Base-by-base conservation (phyloP, 2,329 filamentous ascomycete genomes). In the Phyllosticta citriasiana region DNA sequence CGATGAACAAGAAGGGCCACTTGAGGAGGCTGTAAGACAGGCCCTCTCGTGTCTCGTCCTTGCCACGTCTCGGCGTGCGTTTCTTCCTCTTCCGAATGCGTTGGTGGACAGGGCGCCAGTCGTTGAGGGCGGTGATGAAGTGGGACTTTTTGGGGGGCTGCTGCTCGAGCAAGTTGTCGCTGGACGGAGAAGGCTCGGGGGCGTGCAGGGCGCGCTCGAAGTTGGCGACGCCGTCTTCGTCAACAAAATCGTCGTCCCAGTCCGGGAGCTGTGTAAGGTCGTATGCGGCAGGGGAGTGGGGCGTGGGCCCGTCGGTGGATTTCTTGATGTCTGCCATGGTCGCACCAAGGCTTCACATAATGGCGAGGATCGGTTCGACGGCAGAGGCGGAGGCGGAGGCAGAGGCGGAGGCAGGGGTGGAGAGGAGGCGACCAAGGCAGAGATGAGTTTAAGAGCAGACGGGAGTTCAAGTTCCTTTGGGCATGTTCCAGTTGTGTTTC, bases 1-100 rank as follows among this genome's bases (percentile, higher is more conserved):
- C 91, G 51, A 88, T 82, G 35, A 91, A 73, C 35, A 99, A 80
- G 66, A 99, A 82, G 1, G 94, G 94, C 88, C 92, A 97, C 74
- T 97, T 97, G 57, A 96, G 79, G 53, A 99, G 73, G 1, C 84
- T 84, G 73, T 99, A 99, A 10, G 96, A 81, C 71, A 94, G 90
- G 22, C 94, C 94, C 77, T 99, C 94, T 66, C 94, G 82, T 2
- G 93, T 97, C 79, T 99, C 94, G 72, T 99, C 94, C 69, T 86
- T 89, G 65, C 77, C 79, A 60, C 79, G 76, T 50, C 74, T 74
- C 64, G 74, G 77, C 64, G 72, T 68, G 52, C 70, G 66, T 71
- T 73, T 65, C 68, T 74, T 72, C 72, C 77, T 70, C 63, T 73
- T 71, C 62, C 80, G 79, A 24, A 92, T 81, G 62, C 83, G 86